Conservation (phyloP, 192 early-diverging fungal species). For the Coemansia sp. region DNA sequence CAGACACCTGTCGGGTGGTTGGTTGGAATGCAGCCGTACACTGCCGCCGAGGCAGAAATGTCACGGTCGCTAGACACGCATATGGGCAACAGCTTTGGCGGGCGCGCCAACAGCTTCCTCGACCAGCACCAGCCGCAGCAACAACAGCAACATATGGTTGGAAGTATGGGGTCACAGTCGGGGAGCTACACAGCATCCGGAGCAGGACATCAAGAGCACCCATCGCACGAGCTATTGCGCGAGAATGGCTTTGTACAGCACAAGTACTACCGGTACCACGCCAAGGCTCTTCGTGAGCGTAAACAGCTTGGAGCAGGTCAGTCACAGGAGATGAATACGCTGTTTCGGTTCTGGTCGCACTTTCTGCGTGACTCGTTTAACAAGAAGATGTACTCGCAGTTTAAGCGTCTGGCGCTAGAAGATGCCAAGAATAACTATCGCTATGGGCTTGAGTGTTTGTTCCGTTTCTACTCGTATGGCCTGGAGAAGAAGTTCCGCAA, state of each 20-base stretch:
- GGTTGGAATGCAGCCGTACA: constrained; percentile 69
- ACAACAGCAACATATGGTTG: constrained; percentile 17
- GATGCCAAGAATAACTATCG: constrained; percentile 84
- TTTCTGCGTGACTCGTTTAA: constrained; percentile 97
- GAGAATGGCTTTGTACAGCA: constrained; percentile 98
- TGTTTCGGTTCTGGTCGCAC: constrained; percentile 97
- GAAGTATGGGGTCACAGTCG: constrained; percentile 25
- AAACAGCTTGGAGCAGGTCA: constrained; percentile 85
- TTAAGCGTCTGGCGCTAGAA: constrained; percentile 84
- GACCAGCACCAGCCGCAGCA: constrained; percentile 30
- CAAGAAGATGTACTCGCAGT: constrained; percentile 90
- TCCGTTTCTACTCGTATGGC: constrained; percentile 96
- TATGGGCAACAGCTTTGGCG: constrained; percentile 46
- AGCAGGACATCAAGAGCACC: constrained; percentile 73
- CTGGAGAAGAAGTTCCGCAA: constrained; percentile 84
- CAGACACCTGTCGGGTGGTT: constrained; percentile 75
- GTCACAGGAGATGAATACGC: constrained; percentile 95
- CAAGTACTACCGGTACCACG: constrained; percentile 93
- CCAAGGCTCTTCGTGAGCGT: constrained; percentile 90
- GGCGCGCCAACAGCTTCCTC: constrained; percentile 29
- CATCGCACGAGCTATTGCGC: constrained; percentile 86
- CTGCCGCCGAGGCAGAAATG: constrained; percentile 53
- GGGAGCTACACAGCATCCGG: constrained; percentile 6
- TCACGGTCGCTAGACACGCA: constrained; percentile 55
- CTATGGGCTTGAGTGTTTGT: constrained; percentile 96